Evolutionary conservation across 2,329 filamentous ascomycete genomes (phyloP), one percentile per base, ranked within the genome.

Genomic region (Rhynchosporium agropyri): DNA sequence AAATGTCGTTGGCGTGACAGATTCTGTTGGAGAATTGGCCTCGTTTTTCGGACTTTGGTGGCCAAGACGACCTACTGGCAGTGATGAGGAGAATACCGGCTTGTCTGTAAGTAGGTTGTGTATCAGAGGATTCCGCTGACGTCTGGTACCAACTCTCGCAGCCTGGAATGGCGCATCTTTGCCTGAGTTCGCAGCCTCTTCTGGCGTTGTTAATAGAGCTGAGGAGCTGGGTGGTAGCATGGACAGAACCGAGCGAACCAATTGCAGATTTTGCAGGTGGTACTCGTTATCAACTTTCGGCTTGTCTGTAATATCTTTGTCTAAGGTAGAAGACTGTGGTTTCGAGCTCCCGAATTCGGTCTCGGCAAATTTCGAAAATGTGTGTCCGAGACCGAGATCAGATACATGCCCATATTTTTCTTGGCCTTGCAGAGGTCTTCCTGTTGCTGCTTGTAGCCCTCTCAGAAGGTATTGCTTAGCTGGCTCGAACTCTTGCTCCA

Each of bases 81-180:
- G 80, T 0, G 95, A 99, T 1, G 95, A 95, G 1, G 95, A 98
- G 68, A 92, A 89, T 13, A 93, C 84, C 0, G 95, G 94, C 72
- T 97, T 96, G 77, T 99, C 95, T 1, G 95, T 99, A 9, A 99
- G 83, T 1, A 99, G 85, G 71, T 97, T 98, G 77, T 99, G 92
- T 51, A 99, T 95, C 1, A 99, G 80, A 0, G 93, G 92, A 71
- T 99, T 99, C 60, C 70, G 64, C 62, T 86, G 83, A 76, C 83
- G 78, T 75, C 83, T 80, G 59, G 83, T 86, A 62, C 79, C 79
- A 63, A 86, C 80, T 56, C 71, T 69, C 29, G 68, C 66, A 26
- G 72, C 68, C 57, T 70, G 71, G 13, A 73, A 70, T 33, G 71
- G 66, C 13, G 64, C 60, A 48, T 70, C 81, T 75, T 60, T 72